Conservation (phyloP, 768 basidiomycete species). For the Phanerochaete carnosa region DNA sequence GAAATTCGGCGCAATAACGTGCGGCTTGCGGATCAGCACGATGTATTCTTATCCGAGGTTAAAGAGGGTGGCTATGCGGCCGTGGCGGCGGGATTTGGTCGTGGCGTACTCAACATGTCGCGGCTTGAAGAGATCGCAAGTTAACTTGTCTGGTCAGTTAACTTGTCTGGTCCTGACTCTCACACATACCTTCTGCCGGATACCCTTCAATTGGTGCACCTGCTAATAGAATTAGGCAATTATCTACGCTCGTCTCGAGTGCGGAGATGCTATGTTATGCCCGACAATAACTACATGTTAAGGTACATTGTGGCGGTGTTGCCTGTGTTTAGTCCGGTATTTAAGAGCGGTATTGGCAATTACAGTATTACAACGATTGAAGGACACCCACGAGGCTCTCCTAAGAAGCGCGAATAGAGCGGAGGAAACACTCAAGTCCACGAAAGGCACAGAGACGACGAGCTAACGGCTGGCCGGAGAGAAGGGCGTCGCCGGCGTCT, state of each 20-base stretch:
- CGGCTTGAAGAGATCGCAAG: conserved; percentile 19
- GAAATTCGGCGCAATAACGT: conserved; percentile 90
- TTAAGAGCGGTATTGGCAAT: background rate
- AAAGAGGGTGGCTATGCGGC: conserved; percentile 66
- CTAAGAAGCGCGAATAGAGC: background rate
- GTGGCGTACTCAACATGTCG: conserved; percentile 51
- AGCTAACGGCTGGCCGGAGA: background rate
- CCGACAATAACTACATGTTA: background rate
- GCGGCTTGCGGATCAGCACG: conserved; percentile 76
- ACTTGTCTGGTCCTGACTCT: background rate
- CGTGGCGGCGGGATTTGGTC: conserved; percentile 66
- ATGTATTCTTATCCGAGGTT: conserved; percentile 75
- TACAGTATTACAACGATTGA: background rate
- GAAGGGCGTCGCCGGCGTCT: background rate
- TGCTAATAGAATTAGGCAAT: background rate
- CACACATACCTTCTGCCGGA: background rate
- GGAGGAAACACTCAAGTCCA: background rate
- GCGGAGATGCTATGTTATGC: background rate
- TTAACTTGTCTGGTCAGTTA: background rate
- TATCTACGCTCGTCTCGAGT: background rate
- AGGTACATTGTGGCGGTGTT: background rate
- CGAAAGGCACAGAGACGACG: background rate
- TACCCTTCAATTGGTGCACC: background rate
- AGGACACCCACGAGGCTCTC: background rate
- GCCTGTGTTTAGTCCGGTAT: background rate